A percentile compares a stretch with the other conserved stretches of the same genome.
Evolutionary conservation across 2,329 filamentous ascomycete genomes (phyloP).

Genomic region (Sporothrix luriei): DNA sequence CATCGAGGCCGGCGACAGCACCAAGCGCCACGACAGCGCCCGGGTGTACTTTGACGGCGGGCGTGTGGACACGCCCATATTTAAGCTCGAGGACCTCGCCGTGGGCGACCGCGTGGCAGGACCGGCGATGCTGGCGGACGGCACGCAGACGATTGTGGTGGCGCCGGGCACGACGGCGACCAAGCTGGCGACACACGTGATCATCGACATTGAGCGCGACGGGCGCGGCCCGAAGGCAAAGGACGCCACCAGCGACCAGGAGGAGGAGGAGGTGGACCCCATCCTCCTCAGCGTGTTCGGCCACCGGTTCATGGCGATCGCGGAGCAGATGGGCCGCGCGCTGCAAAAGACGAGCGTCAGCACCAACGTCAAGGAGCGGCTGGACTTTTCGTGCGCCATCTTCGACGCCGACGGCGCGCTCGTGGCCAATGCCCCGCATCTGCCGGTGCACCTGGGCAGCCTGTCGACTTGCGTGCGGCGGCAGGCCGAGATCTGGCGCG

Average conservation of each 20-base stretch:
- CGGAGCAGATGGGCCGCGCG: constrained; percentile 33
- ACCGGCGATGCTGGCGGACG: constrained; percentile 83
- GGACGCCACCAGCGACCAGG: constrained; percentile 61
- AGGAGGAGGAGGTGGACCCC: constrained; percentile 76
- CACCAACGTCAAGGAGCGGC: constrained; percentile 33
- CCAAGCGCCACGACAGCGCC: constrained; percentile 65
- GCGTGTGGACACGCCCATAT: constrained; percentile 75
- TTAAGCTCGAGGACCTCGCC: constrained; percentile 73
- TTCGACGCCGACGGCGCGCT: constrained; percentile 76
- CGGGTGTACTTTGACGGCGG: constrained; percentile 85
- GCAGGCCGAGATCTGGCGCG: constrained; percentile 78
- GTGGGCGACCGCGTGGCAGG: constrained; percentile 74
- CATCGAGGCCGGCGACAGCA: constrained; percentile 48
- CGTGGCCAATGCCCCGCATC: constrained; percentile 77
- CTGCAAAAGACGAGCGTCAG: constrained; percentile 32
- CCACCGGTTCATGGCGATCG: constrained; percentile 33
- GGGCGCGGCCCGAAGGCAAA: constrained; percentile 38
- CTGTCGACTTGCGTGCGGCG: constrained; percentile 84
- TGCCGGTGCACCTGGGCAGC: constrained; percentile 78
- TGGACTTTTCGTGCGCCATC: constrained; percentile 67
- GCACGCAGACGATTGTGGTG: constrained; percentile 89
- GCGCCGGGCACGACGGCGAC: constrained; percentile 76
- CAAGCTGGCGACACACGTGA: constrained; percentile 81
- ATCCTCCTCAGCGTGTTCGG: constrained; percentile 49
- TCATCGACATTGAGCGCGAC: constrained; percentile 74